phyloP scores from a whole-genome alignment of 1,284 basidiomycete genomes.

The Gyrodon tennesseensis region DNA sequence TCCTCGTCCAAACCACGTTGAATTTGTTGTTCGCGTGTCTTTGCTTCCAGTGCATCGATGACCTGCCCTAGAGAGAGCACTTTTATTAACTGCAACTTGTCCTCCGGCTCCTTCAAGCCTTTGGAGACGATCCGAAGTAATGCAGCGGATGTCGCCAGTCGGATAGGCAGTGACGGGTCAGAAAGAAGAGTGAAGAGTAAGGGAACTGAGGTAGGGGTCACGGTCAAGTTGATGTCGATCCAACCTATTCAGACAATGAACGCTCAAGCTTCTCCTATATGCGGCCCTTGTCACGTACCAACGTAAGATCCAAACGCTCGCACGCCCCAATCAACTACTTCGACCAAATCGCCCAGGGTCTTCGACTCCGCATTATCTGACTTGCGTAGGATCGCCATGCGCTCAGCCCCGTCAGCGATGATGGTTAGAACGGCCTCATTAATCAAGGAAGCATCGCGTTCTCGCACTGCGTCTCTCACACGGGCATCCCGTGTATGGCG shows the following conservation, averaged over 20 bases:
- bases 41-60: slow-evolving; percentile 74
- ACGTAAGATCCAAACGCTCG: slow-evolving; percentile 93
- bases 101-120: slow-evolving; percentile 88
- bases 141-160: slow-evolving; percentile 79
- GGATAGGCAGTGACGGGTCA: slow-evolving; percentile 75
- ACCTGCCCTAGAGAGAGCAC: slow-evolving; percentile 85
- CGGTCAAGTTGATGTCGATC: slow-evolving; percentile 96
- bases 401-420: slow-evolving; percentile 71
- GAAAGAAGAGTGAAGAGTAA: slow-evolving; percentile 85
- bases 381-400: slow-evolving; percentile 58
- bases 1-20: slow-evolving; percentile 68
- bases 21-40: slow-evolving; percentile 69
- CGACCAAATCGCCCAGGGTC: slow-evolving; percentile 64
- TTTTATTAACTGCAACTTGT: slow-evolving; percentile 90
- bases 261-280: not conserved
- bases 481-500: slow-evolving; percentile 78
- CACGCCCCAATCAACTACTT: slow-evolving; percentile 86
- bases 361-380: slow-evolving; percentile 48
- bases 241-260: slow-evolving; percentile 63
- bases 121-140: slow-evolving; percentile 85
- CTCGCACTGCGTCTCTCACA: slow-evolving; percentile 87
- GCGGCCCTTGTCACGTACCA: slow-evolving; percentile 59
- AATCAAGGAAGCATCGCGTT: slow-evolving; percentile 83
- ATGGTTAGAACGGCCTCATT: slow-evolving; percentile 87
- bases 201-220: slow-evolving; percentile 87